These are phyloP conservation scores for Brassica nigra DNA, from an alignment of 345 rosid species.

Conservation along the genomic window DNA sequence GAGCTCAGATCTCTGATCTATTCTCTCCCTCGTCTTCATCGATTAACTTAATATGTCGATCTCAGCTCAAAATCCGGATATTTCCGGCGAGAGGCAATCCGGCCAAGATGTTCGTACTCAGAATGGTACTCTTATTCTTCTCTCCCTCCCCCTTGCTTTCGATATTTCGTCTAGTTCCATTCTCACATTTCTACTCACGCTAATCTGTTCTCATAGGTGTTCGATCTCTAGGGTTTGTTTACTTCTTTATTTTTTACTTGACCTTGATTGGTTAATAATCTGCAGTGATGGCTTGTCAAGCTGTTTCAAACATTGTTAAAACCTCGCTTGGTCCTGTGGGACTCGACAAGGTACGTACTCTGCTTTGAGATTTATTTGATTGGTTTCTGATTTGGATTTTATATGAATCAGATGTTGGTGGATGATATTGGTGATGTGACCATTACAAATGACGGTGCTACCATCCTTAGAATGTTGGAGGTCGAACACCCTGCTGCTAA, in stretches of 20 bases:
- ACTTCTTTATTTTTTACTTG: neutral
- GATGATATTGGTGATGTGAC: constrained; percentile 97
- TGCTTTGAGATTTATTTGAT: neutral
- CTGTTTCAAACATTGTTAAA: constrained; percentile 91
- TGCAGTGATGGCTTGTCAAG: constrained; percentile 94
- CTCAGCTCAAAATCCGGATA: constrained; percentile 68
- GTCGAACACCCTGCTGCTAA: constrained; percentile 99
- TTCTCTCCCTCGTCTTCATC: neutral
- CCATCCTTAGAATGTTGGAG: constrained; percentile 90
- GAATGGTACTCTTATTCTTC: constrained; percentile 55
- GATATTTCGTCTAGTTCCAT: neutral
- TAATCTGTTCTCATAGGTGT: neutral
- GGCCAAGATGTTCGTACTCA: constrained; percentile 98
- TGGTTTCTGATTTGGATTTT: neutral
- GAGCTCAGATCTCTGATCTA: constrained; percentile 44
- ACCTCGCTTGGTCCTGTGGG: constrained; percentile 97
- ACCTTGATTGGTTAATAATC: neutral
- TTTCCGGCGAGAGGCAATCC: constrained; percentile 86
- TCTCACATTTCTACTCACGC: constrained; percentile 7
- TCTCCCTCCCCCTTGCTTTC: neutral
- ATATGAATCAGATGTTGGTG: constrained; percentile 73
- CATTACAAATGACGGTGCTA: constrained; percentile 94
- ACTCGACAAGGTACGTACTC: constrained; percentile 76
- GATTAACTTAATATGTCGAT: constrained; percentile 53
- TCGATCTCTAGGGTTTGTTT: constrained; percentile 38